Evolutionary conservation across 495 filamentous ascomycete species (phyloP).

Genomic region (Symbiotaphrina buchneri): DNA sequence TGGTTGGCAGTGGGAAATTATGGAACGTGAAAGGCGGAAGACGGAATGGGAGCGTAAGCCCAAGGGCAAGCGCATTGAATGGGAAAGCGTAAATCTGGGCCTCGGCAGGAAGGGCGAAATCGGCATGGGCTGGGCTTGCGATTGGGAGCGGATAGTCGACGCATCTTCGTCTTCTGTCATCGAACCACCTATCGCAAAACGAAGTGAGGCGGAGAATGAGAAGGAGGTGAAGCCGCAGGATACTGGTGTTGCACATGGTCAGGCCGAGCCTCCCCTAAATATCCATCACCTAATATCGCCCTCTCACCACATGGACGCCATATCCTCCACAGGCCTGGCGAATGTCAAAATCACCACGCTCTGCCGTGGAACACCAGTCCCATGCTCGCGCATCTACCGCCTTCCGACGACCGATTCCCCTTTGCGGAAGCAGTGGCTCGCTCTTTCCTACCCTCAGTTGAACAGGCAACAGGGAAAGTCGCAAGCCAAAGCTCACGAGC

Average conservation of each 20-base stretch:
- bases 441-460: constrained; percentile 6
- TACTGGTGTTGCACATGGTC: constrained; percentile 4
- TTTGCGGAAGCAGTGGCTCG: constrained; percentile 30
- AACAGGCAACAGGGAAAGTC: background rate
- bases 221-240: background rate
- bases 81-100: constrained; percentile 52
- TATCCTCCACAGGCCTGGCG: constrained; percentile 16
- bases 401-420: constrained; percentile 26
- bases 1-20: constrained; percentile 53
- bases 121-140: constrained; percentile 67
- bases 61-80: constrained; percentile 60
- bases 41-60: constrained; percentile 57
- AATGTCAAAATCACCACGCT: constrained; percentile 36
- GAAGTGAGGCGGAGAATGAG: background rate
- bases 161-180: background rate
- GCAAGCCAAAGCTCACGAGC: background rate
- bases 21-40: constrained; percentile 35
- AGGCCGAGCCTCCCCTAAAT: constrained; percentile 4
- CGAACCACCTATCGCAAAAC: background rate
- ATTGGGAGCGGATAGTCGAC: constrained; percentile 49
- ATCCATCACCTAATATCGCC: too few species aligned
- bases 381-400: constrained; percentile 51
- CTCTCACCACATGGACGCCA: constrained; percentile 4
- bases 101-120: constrained; percentile 60
- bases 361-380: constrained; percentile 31